Evolutionary conservation across 495 filamentous ascomycete genomes (phyloP).

Genomic region (Emericellopsis terricola): DNA sequence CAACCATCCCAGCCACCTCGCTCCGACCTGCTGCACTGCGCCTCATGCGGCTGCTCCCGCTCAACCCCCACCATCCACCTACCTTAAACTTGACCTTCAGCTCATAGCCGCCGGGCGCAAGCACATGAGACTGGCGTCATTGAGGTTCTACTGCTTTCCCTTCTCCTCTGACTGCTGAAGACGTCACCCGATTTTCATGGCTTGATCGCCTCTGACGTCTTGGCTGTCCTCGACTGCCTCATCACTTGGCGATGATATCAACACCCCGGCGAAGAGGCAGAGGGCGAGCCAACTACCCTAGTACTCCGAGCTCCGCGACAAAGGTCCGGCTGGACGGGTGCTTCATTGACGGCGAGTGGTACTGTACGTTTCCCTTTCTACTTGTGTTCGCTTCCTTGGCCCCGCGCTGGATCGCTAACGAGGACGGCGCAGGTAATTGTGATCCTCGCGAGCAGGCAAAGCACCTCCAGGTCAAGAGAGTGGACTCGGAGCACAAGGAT

Average conservation of each 20-base stretch:
- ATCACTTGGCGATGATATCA: neutral
- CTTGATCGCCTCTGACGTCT: neutral
- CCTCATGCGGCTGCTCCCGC: neutral
- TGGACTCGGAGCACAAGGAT: neutral
- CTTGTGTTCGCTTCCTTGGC: neutral
- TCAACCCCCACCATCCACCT: neutral
- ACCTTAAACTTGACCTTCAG: neutral
- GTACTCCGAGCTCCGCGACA: neutral
- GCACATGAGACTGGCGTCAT: neutral
- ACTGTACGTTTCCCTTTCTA: neutral
- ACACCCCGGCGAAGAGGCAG: neutral
- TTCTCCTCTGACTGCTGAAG: too few species aligned
- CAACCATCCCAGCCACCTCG: neutral
- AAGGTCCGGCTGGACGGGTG: constrained; percentile 1
- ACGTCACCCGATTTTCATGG: too few species aligned
- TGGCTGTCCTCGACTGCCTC: neutral
- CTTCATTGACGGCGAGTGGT: neutral
- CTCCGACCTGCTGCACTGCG: neutral
- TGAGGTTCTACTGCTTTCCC: neutral
- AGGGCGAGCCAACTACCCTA: neutral
- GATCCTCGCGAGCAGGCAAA: neutral
- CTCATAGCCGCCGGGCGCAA: neutral
- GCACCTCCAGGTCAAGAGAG: neutral
- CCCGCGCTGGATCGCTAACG: neutral
- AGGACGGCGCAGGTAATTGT: constrained; percentile 3